phyloP scores from a whole-genome alignment of 208 protist species.

The Trypanosoma brucei region DNA sequence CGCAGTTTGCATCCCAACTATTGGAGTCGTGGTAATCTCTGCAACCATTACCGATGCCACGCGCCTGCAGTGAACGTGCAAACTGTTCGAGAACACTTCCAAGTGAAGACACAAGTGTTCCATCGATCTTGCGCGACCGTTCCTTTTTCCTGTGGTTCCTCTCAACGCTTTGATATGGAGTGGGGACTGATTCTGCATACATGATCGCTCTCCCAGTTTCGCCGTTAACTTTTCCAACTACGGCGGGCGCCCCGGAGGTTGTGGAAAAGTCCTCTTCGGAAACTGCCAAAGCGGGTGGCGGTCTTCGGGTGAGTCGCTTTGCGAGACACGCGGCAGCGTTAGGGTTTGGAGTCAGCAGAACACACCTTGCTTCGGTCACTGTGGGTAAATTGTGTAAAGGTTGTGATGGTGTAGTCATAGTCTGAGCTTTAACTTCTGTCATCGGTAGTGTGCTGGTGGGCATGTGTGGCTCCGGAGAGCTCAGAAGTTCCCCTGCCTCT shows the following conservation, averaged over 20 bases:
- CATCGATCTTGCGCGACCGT: background rate
- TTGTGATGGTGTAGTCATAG: no score
- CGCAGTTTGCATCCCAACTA: no score
- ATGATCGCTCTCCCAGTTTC: no score
- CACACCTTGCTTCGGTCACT: conserved; percentile 14
- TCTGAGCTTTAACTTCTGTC: no score
- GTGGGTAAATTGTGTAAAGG: background rate
- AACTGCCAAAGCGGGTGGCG: background rate
- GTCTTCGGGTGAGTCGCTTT: conserved; percentile 19
- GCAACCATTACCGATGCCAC: background rate
- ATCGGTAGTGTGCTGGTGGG: no score
- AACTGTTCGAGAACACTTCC: conserved; percentile 22
- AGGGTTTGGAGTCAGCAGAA: conserved; percentile 16
- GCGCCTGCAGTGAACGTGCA: conserved; percentile 16
- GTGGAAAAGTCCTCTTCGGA: background rate
- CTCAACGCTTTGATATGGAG: background rate
- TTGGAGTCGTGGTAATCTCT: no score
- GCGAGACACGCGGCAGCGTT: conserved; percentile 19
- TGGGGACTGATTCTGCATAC: no score
- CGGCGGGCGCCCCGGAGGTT: background rate
- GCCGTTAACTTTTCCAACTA: background rate
- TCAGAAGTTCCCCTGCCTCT: no score
- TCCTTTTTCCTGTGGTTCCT: background rate
- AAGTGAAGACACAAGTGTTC: conserved; percentile 15
- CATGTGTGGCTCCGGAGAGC: no score